These are phyloP conservation scores for Claviceps cyperi DNA, from an alignment of 2,329 filamentous ascomycete genomes.

Conservation along the genomic window DNA sequence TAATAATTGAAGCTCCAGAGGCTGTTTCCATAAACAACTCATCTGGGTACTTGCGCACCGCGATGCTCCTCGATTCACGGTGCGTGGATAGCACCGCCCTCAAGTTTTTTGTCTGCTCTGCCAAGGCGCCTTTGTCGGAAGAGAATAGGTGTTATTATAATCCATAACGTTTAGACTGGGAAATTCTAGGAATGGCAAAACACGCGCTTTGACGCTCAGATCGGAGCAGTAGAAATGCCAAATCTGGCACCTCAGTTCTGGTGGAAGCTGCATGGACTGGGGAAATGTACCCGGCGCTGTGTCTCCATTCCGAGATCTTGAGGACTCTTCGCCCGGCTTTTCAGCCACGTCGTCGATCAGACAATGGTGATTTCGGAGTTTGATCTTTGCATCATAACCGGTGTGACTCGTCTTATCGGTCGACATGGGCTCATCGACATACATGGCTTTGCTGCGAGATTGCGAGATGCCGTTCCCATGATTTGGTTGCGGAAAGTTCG, in stretches of 20 bases:
- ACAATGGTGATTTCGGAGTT: background rate
- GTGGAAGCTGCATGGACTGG: constrained; percentile 15
- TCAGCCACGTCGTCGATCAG: constrained; percentile 8
- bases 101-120: constrained; percentile 14
- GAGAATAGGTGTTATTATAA: constrained; percentile 5
- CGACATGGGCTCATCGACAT: background rate
- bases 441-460: background rate
- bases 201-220: constrained; percentile 4
- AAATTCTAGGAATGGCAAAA: constrained; percentile 6
- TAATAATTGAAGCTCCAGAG: constrained; percentile 11
- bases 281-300: constrained; percentile 8
- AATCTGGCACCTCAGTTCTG: constrained; percentile 20
- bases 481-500: too few relatives aligned
- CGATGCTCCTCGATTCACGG: constrained; percentile 21
- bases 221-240: constrained; percentile 21
- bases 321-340: constrained; percentile 1
- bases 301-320: background rate
- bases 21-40: constrained; percentile 14
- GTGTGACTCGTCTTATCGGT: background rate
- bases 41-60: constrained; percentile 18
- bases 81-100: constrained; percentile 20
- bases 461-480: background rate
- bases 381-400: constrained; percentile 2
- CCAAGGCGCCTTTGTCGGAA: constrained; percentile 13
- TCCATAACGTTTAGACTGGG: background rate